These are phyloP conservation scores for Rhytidhysteron rufulum DNA, from an alignment of 2,329 filamentous ascomycete genomes.

Conservation along the genomic window DNA sequence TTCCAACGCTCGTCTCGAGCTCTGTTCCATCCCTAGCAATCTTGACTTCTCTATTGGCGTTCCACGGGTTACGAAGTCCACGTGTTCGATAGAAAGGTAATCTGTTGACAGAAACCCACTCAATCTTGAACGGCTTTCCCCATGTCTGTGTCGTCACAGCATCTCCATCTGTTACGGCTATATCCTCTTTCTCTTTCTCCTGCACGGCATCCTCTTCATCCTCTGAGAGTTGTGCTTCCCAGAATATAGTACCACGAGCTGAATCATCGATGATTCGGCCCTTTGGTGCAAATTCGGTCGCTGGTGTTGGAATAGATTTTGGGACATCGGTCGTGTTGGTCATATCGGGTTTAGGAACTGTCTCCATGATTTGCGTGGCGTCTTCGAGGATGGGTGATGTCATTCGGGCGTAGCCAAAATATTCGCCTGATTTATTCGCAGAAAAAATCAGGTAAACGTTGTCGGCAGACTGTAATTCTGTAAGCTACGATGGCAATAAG, in stretches of 20 bases:
- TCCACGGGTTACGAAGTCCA: constrained; percentile 88
- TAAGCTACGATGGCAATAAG: constrained; percentile 12
- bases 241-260: constrained; percentile 92
- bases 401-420: constrained; percentile 95
- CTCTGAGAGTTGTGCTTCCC: constrained; percentile 73
- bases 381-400: constrained; percentile 77
- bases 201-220: constrained; percentile 48
- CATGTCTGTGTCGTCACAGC: constrained; percentile 60
- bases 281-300: constrained; percentile 72
- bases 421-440: constrained; percentile 95
- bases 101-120: constrained; percentile 81
- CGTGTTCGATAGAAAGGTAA: constrained; percentile 87
- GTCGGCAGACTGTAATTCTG: constrained; percentile 59
- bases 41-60: constrained; percentile 91
- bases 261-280: constrained; percentile 91
- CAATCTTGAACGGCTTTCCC: constrained; percentile 86
- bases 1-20: constrained; percentile 77
- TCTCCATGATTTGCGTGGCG: constrained; percentile 38
- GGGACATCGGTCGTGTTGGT: constrained; percentile 62
- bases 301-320: constrained; percentile 73
- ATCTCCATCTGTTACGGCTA: constrained; percentile 37
- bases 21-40: constrained; percentile 94
- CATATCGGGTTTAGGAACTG: constrained; percentile 62
- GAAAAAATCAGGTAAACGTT: constrained; percentile 93
- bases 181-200: constrained; percentile 30